phyloP scores from a whole-genome alignment of 108 stramenopile species.

The Nitzschia putrida region DNA sequence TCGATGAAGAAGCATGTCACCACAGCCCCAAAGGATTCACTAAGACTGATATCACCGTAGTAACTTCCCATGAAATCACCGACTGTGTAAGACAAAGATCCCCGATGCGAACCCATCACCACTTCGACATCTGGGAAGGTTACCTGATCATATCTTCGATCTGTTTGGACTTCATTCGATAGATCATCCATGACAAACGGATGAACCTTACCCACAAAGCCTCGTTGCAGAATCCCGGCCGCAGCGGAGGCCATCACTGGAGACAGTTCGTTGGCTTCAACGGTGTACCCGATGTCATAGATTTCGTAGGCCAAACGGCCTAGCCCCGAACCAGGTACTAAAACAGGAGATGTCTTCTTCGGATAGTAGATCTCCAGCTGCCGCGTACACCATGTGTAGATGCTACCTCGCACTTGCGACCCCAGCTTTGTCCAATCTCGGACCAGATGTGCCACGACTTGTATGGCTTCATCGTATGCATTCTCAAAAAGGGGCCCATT shows the following conservation, averaged over 20 bases:
- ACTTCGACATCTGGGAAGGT: slow-evolving; percentile 49
- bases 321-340: slow-evolving; percentile 82
- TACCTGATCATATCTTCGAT: slow-evolving; percentile 55
- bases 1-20: slow-evolving; percentile 86
- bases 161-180: slow-evolving; percentile 74
- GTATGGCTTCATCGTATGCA: slow-evolving; percentile 62
- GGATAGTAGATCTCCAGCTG: slow-evolving; percentile 31
- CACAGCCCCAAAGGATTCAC: slow-evolving; percentile 49
- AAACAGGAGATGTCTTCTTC: slow-evolving; percentile 17
- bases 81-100: slow-evolving; percentile 71
- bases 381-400: slow-evolving; percentile 69
- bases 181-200: slow-evolving; percentile 69
- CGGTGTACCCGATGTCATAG: slow-evolving; percentile 40
- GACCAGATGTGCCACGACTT: slow-evolving; percentile 72
- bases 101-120: not conserved
- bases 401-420: slow-evolving; percentile 33
- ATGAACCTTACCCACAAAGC: slow-evolving; percentile 35
- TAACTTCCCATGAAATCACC: slow-evolving; percentile 69
- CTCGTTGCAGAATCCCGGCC: slow-evolving; percentile 42
- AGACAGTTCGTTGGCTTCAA: slow-evolving; percentile 81
- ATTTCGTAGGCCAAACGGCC: slow-evolving; percentile 81
- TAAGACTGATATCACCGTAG: slow-evolving; percentile 20
- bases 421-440: slow-evolving; percentile 74
- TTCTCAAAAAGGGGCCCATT: slow-evolving; percentile 4
- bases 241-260: slow-evolving; percentile 76